Percentiles rank a stretch among this genome's conserved stretches.
Evolutionary conservation across 495 filamentous ascomycete species (phyloP).

Genomic region (Neurospora hispaniola): DNA sequence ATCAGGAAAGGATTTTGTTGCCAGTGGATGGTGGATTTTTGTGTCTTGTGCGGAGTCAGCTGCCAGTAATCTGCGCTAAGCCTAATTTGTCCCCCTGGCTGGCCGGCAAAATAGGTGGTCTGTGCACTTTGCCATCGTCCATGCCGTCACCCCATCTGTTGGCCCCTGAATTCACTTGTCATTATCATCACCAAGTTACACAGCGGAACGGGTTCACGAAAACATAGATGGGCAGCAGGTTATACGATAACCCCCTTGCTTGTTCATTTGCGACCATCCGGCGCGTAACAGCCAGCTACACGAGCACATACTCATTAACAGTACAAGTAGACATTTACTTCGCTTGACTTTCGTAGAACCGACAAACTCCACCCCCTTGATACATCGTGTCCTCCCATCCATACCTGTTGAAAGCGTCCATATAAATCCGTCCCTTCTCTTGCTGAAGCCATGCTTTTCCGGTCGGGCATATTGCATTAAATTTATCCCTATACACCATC

Average conservation of each 20-base stretch:
- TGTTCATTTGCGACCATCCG: background rate
- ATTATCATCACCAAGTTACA: background rate
- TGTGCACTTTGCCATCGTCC: background rate
- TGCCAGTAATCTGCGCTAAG: background rate
- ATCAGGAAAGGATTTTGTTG: constrained; percentile 7
- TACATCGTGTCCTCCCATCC: background rate
- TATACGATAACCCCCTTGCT: background rate
- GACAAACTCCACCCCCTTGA: background rate
- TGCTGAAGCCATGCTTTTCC: background rate
- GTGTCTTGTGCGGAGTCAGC: constrained; percentile 4
- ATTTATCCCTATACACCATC: background rate
- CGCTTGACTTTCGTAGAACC: background rate
- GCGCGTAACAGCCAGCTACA: background rate
- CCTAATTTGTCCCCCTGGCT: background rate
- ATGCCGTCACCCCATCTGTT: background rate
- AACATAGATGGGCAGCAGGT: background rate
- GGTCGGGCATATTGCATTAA: background rate
- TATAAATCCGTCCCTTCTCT: background rate
- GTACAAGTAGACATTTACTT: background rate
- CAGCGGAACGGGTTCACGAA: background rate
- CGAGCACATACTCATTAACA: background rate
- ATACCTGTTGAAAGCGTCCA: background rate
- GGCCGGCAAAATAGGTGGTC: background rate
- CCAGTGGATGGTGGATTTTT: constrained; percentile 13
- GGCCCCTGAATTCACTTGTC: background rate